Evolutionary conservation across 2,329 filamentous ascomycete species (phyloP), one percentile per base, ranked within the genome.

Genomic region (Phialophora macrospora): DNA sequence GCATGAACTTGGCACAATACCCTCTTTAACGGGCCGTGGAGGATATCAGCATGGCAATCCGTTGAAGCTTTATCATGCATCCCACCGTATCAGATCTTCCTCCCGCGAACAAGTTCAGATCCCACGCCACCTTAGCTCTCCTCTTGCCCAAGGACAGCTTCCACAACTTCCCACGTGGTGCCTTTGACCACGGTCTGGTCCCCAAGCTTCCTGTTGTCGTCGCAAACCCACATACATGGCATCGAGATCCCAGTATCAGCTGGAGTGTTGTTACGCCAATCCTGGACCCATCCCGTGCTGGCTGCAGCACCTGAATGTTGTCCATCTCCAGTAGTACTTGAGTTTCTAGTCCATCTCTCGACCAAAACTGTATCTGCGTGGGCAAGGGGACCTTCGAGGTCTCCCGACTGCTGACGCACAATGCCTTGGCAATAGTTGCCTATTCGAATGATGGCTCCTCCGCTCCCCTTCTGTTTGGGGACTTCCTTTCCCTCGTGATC

Each of bases 391-490:
- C 44, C 44, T 51, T 32, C 51, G 26, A 14, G 30, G 30, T 44
- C 30, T 55, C 28, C 65, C 49, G 49, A 34, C n/a, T 51, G 41
- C n/a, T 55, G 30, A 32, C 62, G 59, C n/a, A 67, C 49, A 32
- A 71, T 68, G 54, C 66, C 64, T 64, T 71, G 70, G 63, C 66
- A 70, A 51, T 66, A 65, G 38, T 67, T 49, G n/a, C 68, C 70
- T 41, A 70, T 52, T 12, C 66, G 52, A 60, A 71, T 68, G 48
- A 70, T 48, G 17, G 67, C 48, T 32, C 69, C 69, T 20, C 58
- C 55, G 17, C 26, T 48, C 52, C 49, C 48, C 55, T 52, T 54
- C 8, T 46, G 58, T 57, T 52, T 9, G 1, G 26, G 20, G 44
- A 22, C 3, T 11, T 20, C 28, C 12, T 34, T 9, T 22, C 26